Evolutionary conservation across 2,329 filamentous ascomycete genomes (phyloP).

Genomic region (Cordyceps pruinosa): DNA sequence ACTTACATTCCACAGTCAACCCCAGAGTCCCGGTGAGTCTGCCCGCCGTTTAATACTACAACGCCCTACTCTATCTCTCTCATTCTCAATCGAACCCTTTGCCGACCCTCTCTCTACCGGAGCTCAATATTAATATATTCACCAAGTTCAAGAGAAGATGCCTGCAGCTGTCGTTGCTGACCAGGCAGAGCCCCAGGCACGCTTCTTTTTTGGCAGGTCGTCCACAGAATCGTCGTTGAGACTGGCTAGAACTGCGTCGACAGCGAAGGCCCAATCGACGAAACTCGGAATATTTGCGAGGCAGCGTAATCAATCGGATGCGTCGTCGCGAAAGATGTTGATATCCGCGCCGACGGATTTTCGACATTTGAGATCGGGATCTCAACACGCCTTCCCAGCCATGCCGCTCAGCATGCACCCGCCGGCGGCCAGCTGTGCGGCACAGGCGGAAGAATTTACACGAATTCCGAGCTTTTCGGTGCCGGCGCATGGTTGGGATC

Average conservation of each 20-base stretch:
- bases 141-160: constrained; percentile 19
- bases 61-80: not conserved
- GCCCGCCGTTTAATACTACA: not conserved
- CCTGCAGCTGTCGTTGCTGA: constrained; percentile 21
- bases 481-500: not conserved
- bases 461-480: not conserved
- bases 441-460: constrained; percentile 11
- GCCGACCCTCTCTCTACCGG: not conserved
- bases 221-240: constrained; percentile 2
- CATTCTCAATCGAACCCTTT: not conserved
- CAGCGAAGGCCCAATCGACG: not conserved
- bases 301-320: constrained; percentile 35
- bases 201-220: constrained; percentile 17
- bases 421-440: constrained; percentile 26
- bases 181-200: constrained; percentile 23
- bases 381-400: not conserved
- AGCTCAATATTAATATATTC: not conserved
- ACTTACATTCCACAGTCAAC: constrained; percentile 11
- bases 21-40: constrained; percentile 1
- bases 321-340: constrained; percentile 43
- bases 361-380: constrained; percentile 47
- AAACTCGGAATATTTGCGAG: not conserved
- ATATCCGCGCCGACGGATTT: constrained; percentile 57
- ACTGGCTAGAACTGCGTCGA: not conserved
- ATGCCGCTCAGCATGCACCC: constrained; percentile 15